These are phyloP conservation scores for Penicillium sclerotiorum DNA, from an alignment of 2,329 filamentous ascomycete species.

Conservation along the genomic window DNA sequence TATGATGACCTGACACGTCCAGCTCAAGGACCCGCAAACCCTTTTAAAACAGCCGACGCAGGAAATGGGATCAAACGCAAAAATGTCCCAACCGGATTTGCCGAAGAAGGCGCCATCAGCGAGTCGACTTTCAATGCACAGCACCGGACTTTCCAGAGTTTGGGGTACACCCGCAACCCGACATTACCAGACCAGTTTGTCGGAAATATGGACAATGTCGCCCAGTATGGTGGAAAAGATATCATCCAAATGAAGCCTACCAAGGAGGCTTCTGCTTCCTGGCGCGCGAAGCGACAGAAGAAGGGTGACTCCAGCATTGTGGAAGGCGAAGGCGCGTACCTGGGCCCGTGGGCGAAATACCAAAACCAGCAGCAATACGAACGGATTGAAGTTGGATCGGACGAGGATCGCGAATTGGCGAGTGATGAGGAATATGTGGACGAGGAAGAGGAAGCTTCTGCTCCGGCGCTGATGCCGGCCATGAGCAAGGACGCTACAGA, in stretches of 20 bases:
- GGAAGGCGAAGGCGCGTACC: slow-evolving; percentile 84
- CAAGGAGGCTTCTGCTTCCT: slow-evolving; percentile 70
- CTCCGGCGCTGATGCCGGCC: slow-evolving; percentile 51
- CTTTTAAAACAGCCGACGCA: slow-evolving; percentile 66
- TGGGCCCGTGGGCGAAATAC: slow-evolving; percentile 93
- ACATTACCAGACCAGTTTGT: slow-evolving; percentile 47
- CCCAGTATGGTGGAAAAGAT: slow-evolving; percentile 53
- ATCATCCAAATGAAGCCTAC: slow-evolving; percentile 58
- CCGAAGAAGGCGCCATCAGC: slow-evolving; percentile 84
- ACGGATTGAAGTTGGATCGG: slow-evolving; percentile 66
- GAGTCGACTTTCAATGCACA: slow-evolving; percentile 88
- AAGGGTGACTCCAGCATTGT: slow-evolving; percentile 84
- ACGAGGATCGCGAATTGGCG: slow-evolving; percentile 68
- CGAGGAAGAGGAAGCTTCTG: slow-evolving; percentile 54
- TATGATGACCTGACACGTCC: slow-evolving; percentile 71
- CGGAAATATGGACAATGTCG: slow-evolving; percentile 51
- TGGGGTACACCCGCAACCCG: slow-evolving; percentile 57
- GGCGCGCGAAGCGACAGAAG: slow-evolving; percentile 75
- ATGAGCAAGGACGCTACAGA: slow-evolving; percentile 55
- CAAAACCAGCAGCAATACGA: slow-evolving; percentile 71
- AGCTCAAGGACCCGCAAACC: slow-evolving; percentile 70
- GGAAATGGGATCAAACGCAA: slow-evolving; percentile 68
- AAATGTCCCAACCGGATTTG: slow-evolving; percentile 81
- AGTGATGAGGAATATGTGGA: slow-evolving; percentile 81
- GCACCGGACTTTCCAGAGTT: slow-evolving; percentile 77